phyloP scores from a whole-genome alignment of 208 protist species.

The Acanthamoeba sp. region DNA sequence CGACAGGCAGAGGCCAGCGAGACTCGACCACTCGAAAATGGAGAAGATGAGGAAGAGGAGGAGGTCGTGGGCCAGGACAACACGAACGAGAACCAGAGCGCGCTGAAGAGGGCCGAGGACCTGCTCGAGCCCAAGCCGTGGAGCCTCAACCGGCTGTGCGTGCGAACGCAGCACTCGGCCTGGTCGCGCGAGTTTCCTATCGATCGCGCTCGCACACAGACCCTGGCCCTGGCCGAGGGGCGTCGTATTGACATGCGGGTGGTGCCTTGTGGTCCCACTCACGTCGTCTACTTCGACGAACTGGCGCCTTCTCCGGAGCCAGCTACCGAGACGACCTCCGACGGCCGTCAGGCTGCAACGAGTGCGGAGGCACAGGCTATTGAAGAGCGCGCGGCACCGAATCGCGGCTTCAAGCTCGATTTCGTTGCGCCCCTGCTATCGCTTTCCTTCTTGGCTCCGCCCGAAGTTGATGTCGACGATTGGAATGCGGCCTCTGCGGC shows the following conservation, averaged over 20 bases:
- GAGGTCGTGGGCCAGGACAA: not conserved
- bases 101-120: not conserved
- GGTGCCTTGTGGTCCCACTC: not conserved
- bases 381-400: too few species aligned
- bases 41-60: not conserved
- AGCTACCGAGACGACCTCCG: not conserved
- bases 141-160: slow-evolving; percentile 36
- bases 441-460: slow-evolving; percentile 12
- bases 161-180: not conserved
- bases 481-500: not conserved
- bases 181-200: slow-evolving; percentile 59
- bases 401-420: not conserved
- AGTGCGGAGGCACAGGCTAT: not conserved
- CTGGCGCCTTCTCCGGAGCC: not conserved
- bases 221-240: not conserved
- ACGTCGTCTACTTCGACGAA: not conserved
- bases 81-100: not conserved
- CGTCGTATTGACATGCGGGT: not conserved
- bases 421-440: not conserved
- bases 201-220: not conserved
- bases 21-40: not conserved
- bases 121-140: slow-evolving; percentile 5
- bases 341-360: not conserved
- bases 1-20: not conserved
- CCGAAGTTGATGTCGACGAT: not conserved